A percentile compares a stretch with the other conserved stretches of the same genome.
phyloP scores from a whole-genome alignment of 169 alveolate species.

The Plasmodium coatneyi region DNA sequence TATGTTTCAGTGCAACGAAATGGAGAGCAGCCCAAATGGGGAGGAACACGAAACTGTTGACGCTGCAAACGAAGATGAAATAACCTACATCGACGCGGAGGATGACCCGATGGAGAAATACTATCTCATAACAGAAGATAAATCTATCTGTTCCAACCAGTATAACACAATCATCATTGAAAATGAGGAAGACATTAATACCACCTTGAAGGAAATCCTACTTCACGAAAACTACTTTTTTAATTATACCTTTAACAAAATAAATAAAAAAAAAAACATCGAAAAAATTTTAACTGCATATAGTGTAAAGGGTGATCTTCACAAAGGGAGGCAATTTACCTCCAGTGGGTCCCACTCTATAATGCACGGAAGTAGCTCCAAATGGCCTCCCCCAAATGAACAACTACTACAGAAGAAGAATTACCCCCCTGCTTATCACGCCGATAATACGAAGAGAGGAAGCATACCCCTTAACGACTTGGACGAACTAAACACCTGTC shows the following conservation, averaged over 20 bases:
- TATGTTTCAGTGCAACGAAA: neutral
- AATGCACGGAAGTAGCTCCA: neutral
- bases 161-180: neutral
- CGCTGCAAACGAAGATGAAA: neutral
- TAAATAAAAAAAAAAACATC: slow-evolving; percentile 16
- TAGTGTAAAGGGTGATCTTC: neutral
- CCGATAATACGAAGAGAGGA: neutral
- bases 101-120: slow-evolving; percentile 9
- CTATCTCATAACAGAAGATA: slow-evolving; percentile 33
- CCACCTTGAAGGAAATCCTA: slow-evolving; percentile 43
- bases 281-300: neutral
- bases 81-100: slow-evolving; percentile 3
- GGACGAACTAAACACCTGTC: neutral
- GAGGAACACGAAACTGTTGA: neutral
- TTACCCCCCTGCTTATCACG: neutral
- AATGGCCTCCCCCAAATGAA: neutral
- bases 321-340: neutral
- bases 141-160: neutral
- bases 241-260: slow-evolving; percentile 48
- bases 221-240: slow-evolving; percentile 69
- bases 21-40: neutral
- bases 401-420: neutral
- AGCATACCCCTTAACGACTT: neutral
- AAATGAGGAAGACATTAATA: neutral
- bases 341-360: neutral